Evolutionary conservation across 306 rosid genomes (phyloP).

Genomic region (Oemleria cerasiformis): DNA sequence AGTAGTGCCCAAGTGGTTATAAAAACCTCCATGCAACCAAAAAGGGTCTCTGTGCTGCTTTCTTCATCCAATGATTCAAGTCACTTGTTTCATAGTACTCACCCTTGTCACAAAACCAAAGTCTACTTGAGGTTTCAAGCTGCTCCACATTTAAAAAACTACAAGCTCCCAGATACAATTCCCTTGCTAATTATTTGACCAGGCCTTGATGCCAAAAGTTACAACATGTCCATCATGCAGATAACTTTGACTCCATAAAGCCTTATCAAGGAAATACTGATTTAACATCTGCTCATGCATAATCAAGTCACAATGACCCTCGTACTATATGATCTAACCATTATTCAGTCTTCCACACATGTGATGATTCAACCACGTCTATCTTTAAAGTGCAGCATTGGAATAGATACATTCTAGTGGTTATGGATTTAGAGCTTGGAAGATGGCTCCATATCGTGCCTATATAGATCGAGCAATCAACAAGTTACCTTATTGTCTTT

Average conservation of each 20-base stretch:
- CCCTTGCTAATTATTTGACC: background rate
- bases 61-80: background rate
- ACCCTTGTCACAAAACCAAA: background rate
- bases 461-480: too few relatives aligned
- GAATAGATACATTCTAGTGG: background rate
- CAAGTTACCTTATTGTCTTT: too few relatives aligned
- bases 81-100: background rate
- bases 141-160: background rate
- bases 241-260: background rate
- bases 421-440: too few relatives aligned
- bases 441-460: too few relatives aligned
- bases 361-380: background rate
- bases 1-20: background rate
- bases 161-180: background rate
- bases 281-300: background rate
- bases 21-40: background rate
- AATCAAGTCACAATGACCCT: background rate
- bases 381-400: background rate
- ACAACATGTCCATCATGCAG: background rate
- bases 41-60: background rate
- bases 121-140: background rate
- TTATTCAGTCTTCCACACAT: background rate
- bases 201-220: background rate
- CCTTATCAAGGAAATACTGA: background rate
- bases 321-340: background rate